Percentiles rank a stretch among this genome's conserved stretches.
These are phyloP conservation scores for Lotus japonicus DNA, from an alignment of 306 rosid genomes.

Conservation along the genomic window DNA sequence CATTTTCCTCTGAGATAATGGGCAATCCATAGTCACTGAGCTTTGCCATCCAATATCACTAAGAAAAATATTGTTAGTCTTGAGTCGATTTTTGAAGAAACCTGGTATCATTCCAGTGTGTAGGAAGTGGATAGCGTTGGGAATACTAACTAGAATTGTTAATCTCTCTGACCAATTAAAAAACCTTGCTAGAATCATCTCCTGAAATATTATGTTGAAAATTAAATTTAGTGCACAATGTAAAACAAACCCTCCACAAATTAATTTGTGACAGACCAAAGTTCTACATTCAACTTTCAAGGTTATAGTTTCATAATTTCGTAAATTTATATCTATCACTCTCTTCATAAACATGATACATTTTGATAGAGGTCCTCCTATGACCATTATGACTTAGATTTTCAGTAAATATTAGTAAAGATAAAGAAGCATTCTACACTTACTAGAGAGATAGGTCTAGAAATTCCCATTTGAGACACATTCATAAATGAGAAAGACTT, in stretches of 20 bases:
- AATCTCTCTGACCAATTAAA: slow-evolving; percentile 79
- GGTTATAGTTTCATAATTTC: not conserved
- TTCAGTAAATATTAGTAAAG: not conserved
- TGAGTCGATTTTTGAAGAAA: slow-evolving; percentile 70
- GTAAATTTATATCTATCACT: too few species aligned
- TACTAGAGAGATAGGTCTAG: slow-evolving; percentile 58
- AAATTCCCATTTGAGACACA: slow-evolving; percentile 67
- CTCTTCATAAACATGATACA: too few species aligned
- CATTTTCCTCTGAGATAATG: slow-evolving; percentile 70
- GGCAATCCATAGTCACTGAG: slow-evolving; percentile 85
- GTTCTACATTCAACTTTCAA: not conserved
- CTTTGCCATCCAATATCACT: slow-evolving; percentile 60
- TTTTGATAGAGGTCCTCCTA: too few species aligned
- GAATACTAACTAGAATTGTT: slow-evolving; percentile 51
- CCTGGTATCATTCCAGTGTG: slow-evolving; percentile 98
- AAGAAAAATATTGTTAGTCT: slow-evolving; percentile 67
- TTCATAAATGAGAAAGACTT: slow-evolving; percentile 69
- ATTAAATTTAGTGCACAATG: slow-evolving; percentile 3
- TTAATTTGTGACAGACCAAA: not conserved
- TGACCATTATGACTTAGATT: too few species aligned
- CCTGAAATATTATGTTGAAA: slow-evolving; percentile 35
- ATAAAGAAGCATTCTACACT: slow-evolving; percentile 11
- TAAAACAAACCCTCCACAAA: not conserved
- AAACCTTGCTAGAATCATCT: slow-evolving; percentile 40
- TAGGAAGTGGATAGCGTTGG: slow-evolving; percentile 82